Base-by-base conservation (phyloP, 106 monocot species). In the Apostasia shenzhenica region DNA sequence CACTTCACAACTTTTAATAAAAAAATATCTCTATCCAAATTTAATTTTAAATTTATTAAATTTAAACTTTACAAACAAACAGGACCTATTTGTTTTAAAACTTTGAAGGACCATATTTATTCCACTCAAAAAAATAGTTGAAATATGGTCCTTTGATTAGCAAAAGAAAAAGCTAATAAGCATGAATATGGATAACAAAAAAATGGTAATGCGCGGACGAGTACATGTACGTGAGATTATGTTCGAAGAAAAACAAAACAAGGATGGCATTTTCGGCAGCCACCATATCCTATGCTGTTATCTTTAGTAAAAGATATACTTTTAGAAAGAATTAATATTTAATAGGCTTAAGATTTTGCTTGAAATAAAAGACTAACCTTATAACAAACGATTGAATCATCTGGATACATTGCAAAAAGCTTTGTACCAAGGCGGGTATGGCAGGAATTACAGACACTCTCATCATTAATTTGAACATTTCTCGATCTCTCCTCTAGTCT, bases 331-430 rank as follows among this genome's bases (percentile, higher is more conserved):
- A 56, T 14, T 56, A 14, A 56, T 13, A 56, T 14, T 56, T 14
- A 56, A 14, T 38, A 41, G 39, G 41, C 2, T 59, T 10, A 38
- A 59, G 10, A 9, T 40, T 2, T 59, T 59, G 59, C 8, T 6
- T 44, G 5, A 54, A 44, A 72, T 50, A 57, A 4, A 54, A 8
- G 8, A 45, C 70, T 41, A 84, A 99, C 93, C 90, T 93, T 93
- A 81, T 99, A 99, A 59, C 99, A 99, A 14, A 90, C 90, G 54
- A 99, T 78, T 0, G 99, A 86, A 77, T 99, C 92, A 75, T 99
- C 93, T 67, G 93, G 93, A 85, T 90, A 99, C 93, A 99, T 99
- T 3, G 90, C 99, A 80, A 93, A 85, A 44, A 99, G 80, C 70
- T 99, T 99, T 50, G 99, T 99, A 14, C 99, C 90, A 67, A 99